A percentile compares a stretch with the other conserved stretches of the same genome.
phyloP scores from a whole-genome alignment of 1,284 basidiomycete genomes.

The Irpex sp. region DNA sequence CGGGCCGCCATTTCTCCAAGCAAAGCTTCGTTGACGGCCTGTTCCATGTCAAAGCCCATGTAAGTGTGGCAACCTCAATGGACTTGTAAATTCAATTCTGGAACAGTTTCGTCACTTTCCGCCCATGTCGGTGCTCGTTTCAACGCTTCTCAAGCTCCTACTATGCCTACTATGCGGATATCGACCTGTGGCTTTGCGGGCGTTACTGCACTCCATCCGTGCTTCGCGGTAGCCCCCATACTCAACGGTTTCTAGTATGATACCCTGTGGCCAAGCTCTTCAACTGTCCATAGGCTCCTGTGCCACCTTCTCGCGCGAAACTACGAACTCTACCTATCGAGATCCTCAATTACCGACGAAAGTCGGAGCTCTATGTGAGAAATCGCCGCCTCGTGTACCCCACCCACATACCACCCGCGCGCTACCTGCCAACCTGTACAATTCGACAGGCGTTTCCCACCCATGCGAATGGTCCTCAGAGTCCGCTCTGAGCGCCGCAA shows the following conservation, averaged over 20 bases:
- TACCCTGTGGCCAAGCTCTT: not conserved
- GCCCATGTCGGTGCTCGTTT: not conserved
- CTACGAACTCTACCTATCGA: not conserved
- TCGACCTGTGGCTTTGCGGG: not conserved
- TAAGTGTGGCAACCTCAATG: too few relatives aligned
- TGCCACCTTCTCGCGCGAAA: not conserved
- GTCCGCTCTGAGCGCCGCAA: slow-evolving; percentile 1
- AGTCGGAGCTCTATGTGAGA: slow-evolving; percentile 2
- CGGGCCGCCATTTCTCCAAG: too few relatives aligned
- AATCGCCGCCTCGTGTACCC: not conserved
- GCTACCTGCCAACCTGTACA: not conserved
- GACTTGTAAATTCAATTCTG: not conserved
- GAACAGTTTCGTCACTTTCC: not conserved
- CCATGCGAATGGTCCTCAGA: not conserved
- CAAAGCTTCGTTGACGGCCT: too few relatives aligned
- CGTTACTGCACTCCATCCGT: not conserved
- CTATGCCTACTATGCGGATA: not conserved
- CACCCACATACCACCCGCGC: not conserved
- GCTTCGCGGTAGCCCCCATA: not conserved
- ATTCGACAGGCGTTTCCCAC: not conserved
- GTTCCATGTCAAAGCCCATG: too few relatives aligned
- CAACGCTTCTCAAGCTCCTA: not conserved
- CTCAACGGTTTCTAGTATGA: not conserved
- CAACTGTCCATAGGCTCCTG: not conserved
- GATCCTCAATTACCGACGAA: not conserved